Evolutionary conservation across 2,329 filamentous ascomycete genomes (phyloP).

Genomic region (Endocalyx cinctus): DNA sequence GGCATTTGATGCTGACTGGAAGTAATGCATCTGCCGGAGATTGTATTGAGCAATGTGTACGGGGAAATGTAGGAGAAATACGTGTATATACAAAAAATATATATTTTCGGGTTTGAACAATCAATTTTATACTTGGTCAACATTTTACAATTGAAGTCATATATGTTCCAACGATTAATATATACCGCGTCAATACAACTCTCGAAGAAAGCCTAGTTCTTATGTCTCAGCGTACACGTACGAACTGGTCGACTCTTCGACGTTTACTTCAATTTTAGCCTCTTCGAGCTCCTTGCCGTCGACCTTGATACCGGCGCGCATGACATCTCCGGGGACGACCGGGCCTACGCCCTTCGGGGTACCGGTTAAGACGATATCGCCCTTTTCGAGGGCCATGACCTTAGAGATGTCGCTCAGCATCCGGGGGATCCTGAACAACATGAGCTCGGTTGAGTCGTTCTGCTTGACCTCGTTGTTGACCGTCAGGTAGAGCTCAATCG

Average conservation of each 20-base stretch:
- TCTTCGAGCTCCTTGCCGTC: constrained; percentile 79
- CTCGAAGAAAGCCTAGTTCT: too few species aligned
- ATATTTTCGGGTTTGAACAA: too few species aligned
- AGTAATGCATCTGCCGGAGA: too few species aligned
- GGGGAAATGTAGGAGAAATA: too few species aligned
- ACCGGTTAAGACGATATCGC: constrained; percentile 92
- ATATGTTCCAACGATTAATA: too few species aligned
- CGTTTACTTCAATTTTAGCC: constrained; percentile 75
- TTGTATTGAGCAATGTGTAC: too few species aligned
- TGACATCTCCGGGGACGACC: constrained; percentile 79
- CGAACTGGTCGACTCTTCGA: constrained; percentile 71
- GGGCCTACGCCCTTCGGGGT: constrained; percentile 93
- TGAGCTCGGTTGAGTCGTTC: constrained; percentile 83
- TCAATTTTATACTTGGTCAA: too few species aligned
- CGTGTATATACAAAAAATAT: too few species aligned
- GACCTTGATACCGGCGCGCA: constrained; percentile 78
- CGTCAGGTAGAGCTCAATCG: constrained; percentile 77
- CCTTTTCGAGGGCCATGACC: constrained; percentile 89
- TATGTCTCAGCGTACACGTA: constrained; percentile 76
- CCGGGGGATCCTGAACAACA: constrained; percentile 87
- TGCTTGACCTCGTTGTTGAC: constrained; percentile 79
- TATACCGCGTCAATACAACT: too few species aligned
- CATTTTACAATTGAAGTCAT: too few species aligned
- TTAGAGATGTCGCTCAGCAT: constrained; percentile 87
- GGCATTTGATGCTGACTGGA: too few species aligned